Evolutionary conservation across 495 filamentous ascomycete genomes (phyloP).

Genomic region (Penicillium argentinense): DNA sequence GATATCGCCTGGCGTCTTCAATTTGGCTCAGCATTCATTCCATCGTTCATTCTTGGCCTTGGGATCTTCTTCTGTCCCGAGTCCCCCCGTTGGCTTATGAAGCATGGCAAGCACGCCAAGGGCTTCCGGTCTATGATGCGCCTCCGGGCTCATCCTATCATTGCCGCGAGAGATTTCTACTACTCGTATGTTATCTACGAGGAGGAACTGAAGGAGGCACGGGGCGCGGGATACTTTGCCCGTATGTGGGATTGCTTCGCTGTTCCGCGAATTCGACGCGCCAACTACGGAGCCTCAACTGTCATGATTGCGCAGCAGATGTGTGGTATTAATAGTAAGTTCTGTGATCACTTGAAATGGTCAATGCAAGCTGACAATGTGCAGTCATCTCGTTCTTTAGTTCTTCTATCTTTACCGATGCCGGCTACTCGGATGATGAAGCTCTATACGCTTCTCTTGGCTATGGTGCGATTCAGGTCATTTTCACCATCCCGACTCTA

Average conservation of each 20-base stretch:
- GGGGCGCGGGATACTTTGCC: slow-evolving; percentile 49
- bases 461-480: slow-evolving; percentile 64
- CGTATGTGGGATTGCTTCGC: slow-evolving; percentile 61
- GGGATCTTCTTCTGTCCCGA: slow-evolving; percentile 66
- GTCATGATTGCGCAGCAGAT: slow-evolving; percentile 62
- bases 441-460: slow-evolving; percentile 69
- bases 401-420: slow-evolving; percentile 64
- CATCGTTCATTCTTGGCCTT: slow-evolving; percentile 58
- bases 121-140: slow-evolving; percentile 55
- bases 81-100: slow-evolving; percentile 68
- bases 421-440: slow-evolving; percentile 50
- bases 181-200: slow-evolving; percentile 58
- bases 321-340: slow-evolving; percentile 48
- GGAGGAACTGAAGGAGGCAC: slow-evolving; percentile 41
- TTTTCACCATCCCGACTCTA: slow-evolving; percentile 68
- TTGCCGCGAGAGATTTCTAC: slow-evolving; percentile 35
- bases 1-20: slow-evolving; percentile 64
- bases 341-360: slow-evolving; percentile 3
- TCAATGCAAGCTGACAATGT: slow-evolving; percentile 13
- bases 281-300: slow-evolving; percentile 59
- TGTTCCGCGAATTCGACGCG: slow-evolving; percentile 61
- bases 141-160: slow-evolving; percentile 51
- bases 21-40: slow-evolving; percentile 65
- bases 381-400: slow-evolving; percentile 80
- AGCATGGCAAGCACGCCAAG: slow-evolving; percentile 49